Conservation (phyloP, 352 stramenopile genomes). For the Thraustotheca clavata region DNA sequence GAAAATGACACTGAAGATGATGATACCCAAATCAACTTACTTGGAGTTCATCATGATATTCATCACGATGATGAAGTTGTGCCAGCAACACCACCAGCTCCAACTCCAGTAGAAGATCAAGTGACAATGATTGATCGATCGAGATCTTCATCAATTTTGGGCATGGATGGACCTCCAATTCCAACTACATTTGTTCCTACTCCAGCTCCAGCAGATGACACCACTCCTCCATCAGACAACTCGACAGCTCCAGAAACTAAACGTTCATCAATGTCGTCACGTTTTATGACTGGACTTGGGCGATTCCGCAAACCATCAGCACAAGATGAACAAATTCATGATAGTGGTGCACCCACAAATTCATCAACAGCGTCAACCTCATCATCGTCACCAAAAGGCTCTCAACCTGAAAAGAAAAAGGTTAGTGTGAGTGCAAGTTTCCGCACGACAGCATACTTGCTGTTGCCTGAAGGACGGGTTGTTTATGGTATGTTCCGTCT, state of each 20-base stretch:
- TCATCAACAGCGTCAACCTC: not conserved
- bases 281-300: constrained; percentile 60
- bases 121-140: not conserved
- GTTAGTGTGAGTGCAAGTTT: constrained; percentile 40
- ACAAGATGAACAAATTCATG: no score
- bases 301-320: constrained; percentile 30
- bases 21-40: constrained; percentile 20
- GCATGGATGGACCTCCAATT: not conserved
- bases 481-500: constrained; percentile 69
- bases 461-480: constrained; percentile 60
- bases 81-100: no score
- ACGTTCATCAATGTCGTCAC: constrained; percentile 43
- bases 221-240: not conserved
- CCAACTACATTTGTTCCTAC: not conserved
- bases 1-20: constrained; percentile 43
- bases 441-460: constrained; percentile 69
- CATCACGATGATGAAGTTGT: constrained; percentile 12
- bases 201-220: not conserved
- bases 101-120: no score
- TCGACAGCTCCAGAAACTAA: constrained; percentile 2
- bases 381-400: not conserved
- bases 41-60: no score
- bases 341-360: not conserved
- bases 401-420: constrained; percentile 2
- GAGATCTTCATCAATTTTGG: constrained; percentile 8